These are phyloP conservation scores for Oemleria cerasiformis DNA, from an alignment of 306 rosid species.

Conservation along the genomic window DNA sequence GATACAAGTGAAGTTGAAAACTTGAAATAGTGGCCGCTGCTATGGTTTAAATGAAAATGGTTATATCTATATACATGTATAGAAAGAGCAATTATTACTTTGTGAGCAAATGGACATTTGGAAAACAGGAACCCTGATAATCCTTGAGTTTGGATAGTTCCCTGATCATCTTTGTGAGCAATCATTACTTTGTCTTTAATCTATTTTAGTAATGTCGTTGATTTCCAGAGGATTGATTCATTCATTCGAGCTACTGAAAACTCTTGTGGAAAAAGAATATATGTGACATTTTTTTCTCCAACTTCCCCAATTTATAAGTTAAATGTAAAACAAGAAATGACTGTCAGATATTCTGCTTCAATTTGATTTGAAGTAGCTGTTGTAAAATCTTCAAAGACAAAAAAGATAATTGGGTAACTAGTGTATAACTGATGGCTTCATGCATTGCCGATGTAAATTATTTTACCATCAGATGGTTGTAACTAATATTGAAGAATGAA, in stretches of 20 bases:
- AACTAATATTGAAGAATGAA: neutral
- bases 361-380: neutral
- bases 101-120: neutral
- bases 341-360: neutral
- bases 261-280: neutral
- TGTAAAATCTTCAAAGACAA: neutral
- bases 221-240: neutral
- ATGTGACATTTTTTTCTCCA: neutral
- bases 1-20: neutral
- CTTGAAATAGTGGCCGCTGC: neutral
- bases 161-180: too few relatives aligned
- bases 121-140: neutral
- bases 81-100: neutral
- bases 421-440: neutral
- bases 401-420: neutral
- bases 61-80: neutral
- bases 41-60: neutral
- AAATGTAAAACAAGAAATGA: neutral
- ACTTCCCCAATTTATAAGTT: neutral
- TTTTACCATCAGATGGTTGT: neutral
- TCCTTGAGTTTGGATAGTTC: too few relatives aligned
- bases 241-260: constrained; percentile 5
- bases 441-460: neutral
- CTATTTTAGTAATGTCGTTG: neutral
- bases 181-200: neutral